Evolutionary conservation across 2,329 filamentous ascomycete species (phyloP), one percentile per base, ranked within the genome.

Genomic region (Pseudodiploospora longispora): DNA sequence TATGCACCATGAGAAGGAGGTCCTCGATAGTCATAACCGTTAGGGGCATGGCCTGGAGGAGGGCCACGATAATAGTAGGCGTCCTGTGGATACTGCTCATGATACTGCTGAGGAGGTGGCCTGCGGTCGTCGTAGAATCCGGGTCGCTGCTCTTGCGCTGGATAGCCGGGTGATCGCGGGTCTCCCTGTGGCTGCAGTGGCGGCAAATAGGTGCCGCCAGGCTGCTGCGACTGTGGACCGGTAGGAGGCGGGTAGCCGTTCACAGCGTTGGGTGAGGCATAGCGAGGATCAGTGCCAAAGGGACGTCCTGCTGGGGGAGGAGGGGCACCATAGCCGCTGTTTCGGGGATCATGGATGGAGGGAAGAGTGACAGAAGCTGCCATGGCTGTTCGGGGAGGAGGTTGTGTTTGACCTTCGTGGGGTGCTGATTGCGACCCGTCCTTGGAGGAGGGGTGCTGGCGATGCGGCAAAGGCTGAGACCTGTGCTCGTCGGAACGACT

Each of bases 291-390:
- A n/a, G 53, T 47, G 19, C 55, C 47, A 41, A 63, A 65, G 33
- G 59, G 60, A 40, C 58, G 61, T 34, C 57, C 59, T 47, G 62
- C 59, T 12, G 60, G 52, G 38, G 50, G 50, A 38, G 57, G 52
- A 37, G 57, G 62, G 36, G 59, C 53, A 7, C 59, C 57, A 44
- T 68, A 68, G 12, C 54, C 50, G 45, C 60, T 52, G 31, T 59
- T 54, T 41, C 67, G 62, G 38, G 66, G 59, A 53, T 75, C 73
- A 43, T 74, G 66, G 42, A 76, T 75, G 12, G 73, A 69, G 1
- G 74, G 73, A 31, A 74, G 60, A 47, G 66, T 72, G 47, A 73
- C 66, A 46, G 65, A 61, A 40, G 66, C 57, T 42, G 69, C 67
- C 66, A 72, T 73, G 51, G 52, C 62, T 51, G 51, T 43, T 53